A percentile compares a stretch with the other conserved stretches of the same genome.
Evolutionary conservation across 768 basidiomycete genomes (phyloP).

Genomic region (Krasilnikovozyma curviuscula): DNA sequence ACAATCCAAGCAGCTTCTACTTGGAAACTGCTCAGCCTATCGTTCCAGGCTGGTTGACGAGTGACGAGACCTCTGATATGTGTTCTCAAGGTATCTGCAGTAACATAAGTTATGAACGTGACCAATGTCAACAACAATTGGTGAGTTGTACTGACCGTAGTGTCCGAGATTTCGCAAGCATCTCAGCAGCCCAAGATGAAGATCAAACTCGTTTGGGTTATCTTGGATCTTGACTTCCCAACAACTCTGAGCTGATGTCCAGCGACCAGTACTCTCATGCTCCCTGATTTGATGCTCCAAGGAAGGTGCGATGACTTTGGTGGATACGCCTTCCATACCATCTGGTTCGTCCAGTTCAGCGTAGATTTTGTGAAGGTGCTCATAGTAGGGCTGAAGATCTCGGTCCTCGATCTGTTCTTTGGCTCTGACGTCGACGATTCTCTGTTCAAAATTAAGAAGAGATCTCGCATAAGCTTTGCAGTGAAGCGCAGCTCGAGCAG

Average conservation of each 20-base stretch:
- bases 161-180: conserved; percentile 89
- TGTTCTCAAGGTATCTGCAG: conserved; percentile 74
- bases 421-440: conserved; percentile 32
- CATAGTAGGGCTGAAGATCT: conserved; percentile 55
- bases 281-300: conserved; percentile 91
- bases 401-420: conserved; percentile 22
- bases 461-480: conserved; percentile 88
- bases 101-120: not conserved
- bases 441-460: conserved; percentile 83
- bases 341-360: conserved; percentile 91
- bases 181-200: conserved; percentile 71
- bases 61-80: conserved; percentile 70
- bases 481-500: conserved; percentile 82
- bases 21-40: conserved; percentile 57
- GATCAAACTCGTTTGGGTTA: conserved; percentile 68
- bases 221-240: conserved; percentile 92
- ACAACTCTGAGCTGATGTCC: conserved; percentile 97
- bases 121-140: not conserved
- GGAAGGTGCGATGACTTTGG: conserved; percentile 66
- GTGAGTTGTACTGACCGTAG: conserved; percentile 46
- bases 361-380: conserved; percentile 86
- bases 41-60: conserved; percentile 65
- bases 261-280: conserved; percentile 87
- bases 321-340: conserved; percentile 95
- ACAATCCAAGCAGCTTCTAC: conserved; percentile 93